phyloP scores from a whole-genome alignment of 352 stramenopile species.

The Halophytophthora polymorphica region DNA sequence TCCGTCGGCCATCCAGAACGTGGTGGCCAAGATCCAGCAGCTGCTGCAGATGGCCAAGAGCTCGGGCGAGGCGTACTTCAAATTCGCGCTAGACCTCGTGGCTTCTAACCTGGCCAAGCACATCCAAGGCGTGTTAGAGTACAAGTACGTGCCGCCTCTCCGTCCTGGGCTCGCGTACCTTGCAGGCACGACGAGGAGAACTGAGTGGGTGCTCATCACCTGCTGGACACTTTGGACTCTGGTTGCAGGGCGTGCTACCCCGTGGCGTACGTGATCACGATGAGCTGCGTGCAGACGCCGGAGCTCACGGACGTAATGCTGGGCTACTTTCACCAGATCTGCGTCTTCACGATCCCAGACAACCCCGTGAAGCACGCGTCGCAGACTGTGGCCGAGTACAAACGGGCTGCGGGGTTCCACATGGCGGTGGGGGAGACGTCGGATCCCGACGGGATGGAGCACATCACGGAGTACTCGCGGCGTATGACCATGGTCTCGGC shows the following conservation, averaged over 20 bases:
- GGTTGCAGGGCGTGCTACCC: conserved; percentile 56
- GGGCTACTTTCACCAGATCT: conserved; percentile 71
- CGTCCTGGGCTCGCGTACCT: not conserved
- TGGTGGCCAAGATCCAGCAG: conserved; percentile 67
- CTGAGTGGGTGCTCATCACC: conserved; percentile 1
- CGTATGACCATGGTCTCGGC: conserved; percentile 79
- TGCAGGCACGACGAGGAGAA: not conserved
- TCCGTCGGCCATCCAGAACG: conserved; percentile 55
- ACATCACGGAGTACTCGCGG: conserved; percentile 75
- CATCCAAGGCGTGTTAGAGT: conserved; percentile 59
- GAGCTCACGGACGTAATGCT: conserved; percentile 72
- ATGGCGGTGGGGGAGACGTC: conserved; percentile 56
- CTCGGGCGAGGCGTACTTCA: conserved; percentile 58
- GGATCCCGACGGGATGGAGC: conserved; percentile 57
- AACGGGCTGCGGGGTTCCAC: conserved; percentile 63
- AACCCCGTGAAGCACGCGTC: conserved; percentile 50
- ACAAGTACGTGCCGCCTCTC: conserved; percentile 50
- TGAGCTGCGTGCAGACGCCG: conserved; percentile 67
- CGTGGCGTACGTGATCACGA: conserved; percentile 72
- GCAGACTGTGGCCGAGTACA: conserved; percentile 62
- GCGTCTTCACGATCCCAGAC: conserved; percentile 69
- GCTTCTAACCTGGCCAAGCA: conserved; percentile 71
- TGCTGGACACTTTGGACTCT: conserved; percentile 6
- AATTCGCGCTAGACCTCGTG: conserved; percentile 70
- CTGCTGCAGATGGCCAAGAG: conserved; percentile 52